These are phyloP conservation scores for Trametes polyzona DNA, from an alignment of 1,284 basidiomycete genomes.

Conservation along the genomic window DNA sequence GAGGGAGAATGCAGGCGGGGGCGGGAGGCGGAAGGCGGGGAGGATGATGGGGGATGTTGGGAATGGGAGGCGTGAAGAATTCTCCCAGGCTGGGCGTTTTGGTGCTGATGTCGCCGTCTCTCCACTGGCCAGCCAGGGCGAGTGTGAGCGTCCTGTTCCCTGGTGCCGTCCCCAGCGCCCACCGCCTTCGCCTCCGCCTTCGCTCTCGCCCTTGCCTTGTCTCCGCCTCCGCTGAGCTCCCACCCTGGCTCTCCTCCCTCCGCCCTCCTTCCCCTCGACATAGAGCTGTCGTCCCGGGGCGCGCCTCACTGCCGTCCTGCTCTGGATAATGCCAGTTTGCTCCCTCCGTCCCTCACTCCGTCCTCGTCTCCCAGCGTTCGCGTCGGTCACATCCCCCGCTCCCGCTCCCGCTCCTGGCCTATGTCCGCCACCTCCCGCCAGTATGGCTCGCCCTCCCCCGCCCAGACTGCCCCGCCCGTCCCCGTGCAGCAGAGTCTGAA, in stretches of 20 bases:
- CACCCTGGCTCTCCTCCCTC: constrained; percentile 11
- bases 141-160: constrained; percentile 6
- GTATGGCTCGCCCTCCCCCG: constrained; percentile 42
- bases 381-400: constrained; percentile 27
- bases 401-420: constrained; percentile 24
- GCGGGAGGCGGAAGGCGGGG: background rate
- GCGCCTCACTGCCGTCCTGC: constrained; percentile 18
- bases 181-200: constrained; percentile 6
- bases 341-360: constrained; percentile 24
- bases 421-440: constrained; percentile 40
- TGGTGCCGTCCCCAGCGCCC: constrained; percentile 6
- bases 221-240: constrained; percentile 19
- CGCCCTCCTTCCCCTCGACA: constrained; percentile 12
- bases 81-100: constrained; percentile 28
- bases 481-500: constrained; percentile 32
- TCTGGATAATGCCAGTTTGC: constrained; percentile 49
- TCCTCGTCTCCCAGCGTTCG: background rate
- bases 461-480: constrained; percentile 38
- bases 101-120: constrained; percentile 31
- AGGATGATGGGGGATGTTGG: constrained; percentile 6
- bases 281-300: constrained; percentile 19
- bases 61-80: constrained; percentile 5
- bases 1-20: too few relatives aligned
- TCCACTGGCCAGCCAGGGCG: constrained; percentile 16
- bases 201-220: constrained; percentile 15